Base-by-base conservation (phyloP, 192 early-diverging fungal species). In the Chytriomyces confervae region DNA sequence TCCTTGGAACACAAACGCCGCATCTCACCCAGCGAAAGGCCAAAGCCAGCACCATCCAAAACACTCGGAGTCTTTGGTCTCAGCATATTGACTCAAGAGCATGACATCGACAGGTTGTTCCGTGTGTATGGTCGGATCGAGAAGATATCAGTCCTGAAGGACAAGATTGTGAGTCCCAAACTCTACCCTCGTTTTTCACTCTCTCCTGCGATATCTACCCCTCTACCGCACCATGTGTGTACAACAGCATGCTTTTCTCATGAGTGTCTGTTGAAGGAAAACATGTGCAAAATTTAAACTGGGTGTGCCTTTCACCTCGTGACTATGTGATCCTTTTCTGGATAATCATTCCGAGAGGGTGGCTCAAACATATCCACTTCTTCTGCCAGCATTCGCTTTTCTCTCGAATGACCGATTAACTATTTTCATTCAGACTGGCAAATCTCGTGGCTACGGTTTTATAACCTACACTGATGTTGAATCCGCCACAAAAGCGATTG, bases 61-160 rank as follows among this genome's bases (percentile, higher is more conserved):
- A 90, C 93, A 50, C 80, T 93, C 49, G 92, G 92, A 63, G 91
- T 93, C 8, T 93, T 93, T 82, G 91, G 90, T 20, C 79, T 93
- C 63, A 90, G 86, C 75, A 80, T 90, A 46, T 73, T 81, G 50
- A 93, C 92, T 2, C 72, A 69, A 16, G 89, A 90, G 67, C 70
- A 72, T 11, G 91, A 93, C 75, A 80, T 93, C 78, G 84, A 92
- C 69, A 74, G 75, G 20, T 57, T 83, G 8, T 93, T 93, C 78
- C 80, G 81, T 20, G 73, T 85, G 49, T 90, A 82, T 83, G 92
- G 92, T 24, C 29, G 65, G 43, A 77, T 92, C 51, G 86, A 90
- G 60, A 87, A 85, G 50, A 85, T 92, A 20, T 84, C 76, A 5
- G 80, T 92, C 69, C 89, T 92, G n/a, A 85, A 89, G 63, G 89